Base-by-base conservation (phyloP, 345 rosid genomes). In the Microcos paniculata region DNA sequence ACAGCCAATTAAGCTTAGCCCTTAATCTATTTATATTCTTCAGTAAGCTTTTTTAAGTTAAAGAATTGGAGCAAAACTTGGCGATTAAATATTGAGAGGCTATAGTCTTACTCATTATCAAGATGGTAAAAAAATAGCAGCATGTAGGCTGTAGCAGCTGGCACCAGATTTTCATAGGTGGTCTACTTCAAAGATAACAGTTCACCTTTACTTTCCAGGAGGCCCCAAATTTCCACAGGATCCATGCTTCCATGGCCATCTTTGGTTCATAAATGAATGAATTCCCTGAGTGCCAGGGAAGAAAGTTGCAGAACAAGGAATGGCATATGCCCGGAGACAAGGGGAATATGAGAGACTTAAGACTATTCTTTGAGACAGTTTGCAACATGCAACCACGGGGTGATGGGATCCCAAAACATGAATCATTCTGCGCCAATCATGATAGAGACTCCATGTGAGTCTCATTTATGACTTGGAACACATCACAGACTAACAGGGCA, bases 211-310 rank as follows among this genome's bases (percentile, higher is more conserved):
- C 53, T 59, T 59, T 70, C 19, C 16, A 35, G 67, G 48, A 40
- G 74, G 69, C 21, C 8, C 74, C 8, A 30, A 19, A 48, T 73
- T 19, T 73, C 30, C 18, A 48, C 6, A 33, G 35, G 77, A 70
- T 74, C 61, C 69, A 59, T 42, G 55, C 26, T 30, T 48, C 28
- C 70, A 55, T 71, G 28, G 64, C 70, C 72, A 65, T 65, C 73
- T 53, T 66, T 24, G 52, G 56, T 8, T 77, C 58, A 57, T 72
- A 68, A 70, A 55, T 66, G 59, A 35, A 35, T 61, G 31, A 68
- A 26, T 83, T 62, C 68, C 84, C 80, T 21, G 0, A 9, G 8
- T 48, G 21, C 45, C 24, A 72, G 83, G 81, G 55, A 45, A 66
- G 14, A 24, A 15, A 45, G 16, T 45, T 45, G 35, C 38, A 24